Evolutionary conservation across 495 filamentous ascomycete species (phyloP).

Genomic region (Penicillium atrosanguineum): DNA sequence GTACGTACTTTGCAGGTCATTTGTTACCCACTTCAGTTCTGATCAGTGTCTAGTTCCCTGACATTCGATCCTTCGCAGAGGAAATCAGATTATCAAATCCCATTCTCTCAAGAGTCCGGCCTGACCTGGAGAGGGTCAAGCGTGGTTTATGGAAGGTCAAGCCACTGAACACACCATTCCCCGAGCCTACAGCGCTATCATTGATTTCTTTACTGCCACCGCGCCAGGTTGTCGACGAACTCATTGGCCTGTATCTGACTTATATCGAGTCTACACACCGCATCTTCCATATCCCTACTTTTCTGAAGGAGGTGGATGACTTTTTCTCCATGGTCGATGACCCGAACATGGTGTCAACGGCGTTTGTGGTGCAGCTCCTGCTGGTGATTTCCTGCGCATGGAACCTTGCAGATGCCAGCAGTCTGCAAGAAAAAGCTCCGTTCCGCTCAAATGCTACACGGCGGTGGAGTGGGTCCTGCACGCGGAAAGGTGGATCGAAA

Average conservation of each 20-base stretch:
- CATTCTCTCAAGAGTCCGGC: slow-evolving; percentile 35
- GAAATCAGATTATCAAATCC: slow-evolving; percentile 40
- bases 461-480: slow-evolving; percentile 63
- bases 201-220: slow-evolving; percentile 36
- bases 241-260: slow-evolving; percentile 51
- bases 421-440: slow-evolving; percentile 50
- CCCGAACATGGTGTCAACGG: slow-evolving; percentile 28
- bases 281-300: slow-evolving; percentile 58
- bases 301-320: slow-evolving; percentile 50
- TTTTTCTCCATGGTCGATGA: slow-evolving; percentile 43
- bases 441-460: slow-evolving; percentile 43
- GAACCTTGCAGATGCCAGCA: slow-evolving; percentile 33
- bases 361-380: slow-evolving; percentile 59
- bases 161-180: slow-evolving; percentile 33
- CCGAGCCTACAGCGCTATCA: slow-evolving; percentile 29
- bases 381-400: slow-evolving; percentile 64
- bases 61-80: slow-evolving; percentile 41
- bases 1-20: slow-evolving; percentile 18
- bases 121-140: slow-evolving; percentile 35
- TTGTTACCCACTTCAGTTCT: not conserved
- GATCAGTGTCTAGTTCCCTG: slow-evolving; percentile 33
- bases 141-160: slow-evolving; percentile 35
- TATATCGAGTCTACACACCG: slow-evolving; percentile 56
- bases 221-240: slow-evolving; percentile 47
- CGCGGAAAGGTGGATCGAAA: slow-evolving; percentile 60